phyloP scores from a whole-genome alignment of 306 rosid species.

The Fagus crenata region DNA sequence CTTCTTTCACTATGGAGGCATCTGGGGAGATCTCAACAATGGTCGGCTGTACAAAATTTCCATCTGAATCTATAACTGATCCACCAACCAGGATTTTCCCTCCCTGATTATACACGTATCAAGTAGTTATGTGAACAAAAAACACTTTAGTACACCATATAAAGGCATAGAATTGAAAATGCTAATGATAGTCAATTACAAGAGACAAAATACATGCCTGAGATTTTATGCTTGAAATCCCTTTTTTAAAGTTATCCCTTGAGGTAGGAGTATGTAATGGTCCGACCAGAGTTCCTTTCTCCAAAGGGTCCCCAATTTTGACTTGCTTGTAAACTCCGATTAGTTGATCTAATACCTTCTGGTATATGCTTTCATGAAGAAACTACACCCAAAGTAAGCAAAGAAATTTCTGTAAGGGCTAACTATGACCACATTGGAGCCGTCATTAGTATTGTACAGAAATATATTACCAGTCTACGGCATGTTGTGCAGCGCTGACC shows the following conservation, averaged over 20 bases:
- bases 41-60: slow-evolving; percentile 89
- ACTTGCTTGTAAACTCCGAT: slow-evolving; percentile 85
- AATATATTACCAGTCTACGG: slow-evolving; percentile 80
- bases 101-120: slow-evolving; percentile 57
- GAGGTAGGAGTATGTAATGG: slow-evolving; percentile 86
- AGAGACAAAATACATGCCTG: slow-evolving; percentile 53
- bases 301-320: slow-evolving; percentile 88
- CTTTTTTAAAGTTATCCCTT: slow-evolving; percentile 77
- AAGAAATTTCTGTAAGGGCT: slow-evolving; percentile 7
- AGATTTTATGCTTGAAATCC: slow-evolving; percentile 66
- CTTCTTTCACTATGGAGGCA: slow-evolving; percentile 88
- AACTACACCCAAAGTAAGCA: slow-evolving; percentile 48
- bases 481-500: slow-evolving; percentile 99
- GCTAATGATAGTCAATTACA: neutral
- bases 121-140: slow-evolving; percentile 15
- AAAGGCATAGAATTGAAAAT: neutral
- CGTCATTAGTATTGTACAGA: slow-evolving; percentile 14
- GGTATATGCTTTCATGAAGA: slow-evolving; percentile 75
- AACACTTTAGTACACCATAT: slow-evolving; percentile 2
- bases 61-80: slow-evolving; percentile 65
- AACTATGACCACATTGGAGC: slow-evolving; percentile 11
- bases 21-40: slow-evolving; percentile 86
- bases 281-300: slow-evolving; percentile 84
- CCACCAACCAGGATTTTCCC: slow-evolving; percentile 88
- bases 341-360: slow-evolving; percentile 73